Evolutionary conservation across 116 monocot species (phyloP).

Genomic region (Papilionanthe hybrid): DNA sequence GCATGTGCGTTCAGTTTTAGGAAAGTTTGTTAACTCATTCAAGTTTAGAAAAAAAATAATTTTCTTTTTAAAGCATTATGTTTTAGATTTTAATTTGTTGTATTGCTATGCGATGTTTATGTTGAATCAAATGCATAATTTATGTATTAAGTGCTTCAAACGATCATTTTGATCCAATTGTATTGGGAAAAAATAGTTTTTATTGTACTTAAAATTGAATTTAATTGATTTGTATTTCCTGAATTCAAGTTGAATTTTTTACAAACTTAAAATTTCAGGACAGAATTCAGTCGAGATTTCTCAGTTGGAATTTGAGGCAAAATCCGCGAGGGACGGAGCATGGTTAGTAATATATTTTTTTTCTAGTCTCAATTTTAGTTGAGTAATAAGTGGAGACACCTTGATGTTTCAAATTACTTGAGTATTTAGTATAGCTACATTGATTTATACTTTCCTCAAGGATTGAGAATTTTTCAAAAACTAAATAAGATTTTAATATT

Average conservation of each 20-base stretch:
- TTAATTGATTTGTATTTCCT: background rate
- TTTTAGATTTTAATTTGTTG: background rate
- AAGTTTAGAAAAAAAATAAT: constrained; percentile 2
- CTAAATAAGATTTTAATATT: too few relatives aligned
- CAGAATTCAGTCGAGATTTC: constrained; percentile 31
- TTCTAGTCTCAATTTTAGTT: background rate
- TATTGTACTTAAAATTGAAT: background rate
- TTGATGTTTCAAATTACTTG: background rate
- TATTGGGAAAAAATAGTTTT: background rate
- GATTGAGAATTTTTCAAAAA: background rate
- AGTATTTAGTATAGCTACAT: background rate
- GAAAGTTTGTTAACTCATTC: background rate
- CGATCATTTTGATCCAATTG: background rate
- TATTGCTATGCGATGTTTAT: background rate
- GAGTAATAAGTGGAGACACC: background rate
- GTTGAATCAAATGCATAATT: background rate
- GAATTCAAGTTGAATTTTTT: background rate
- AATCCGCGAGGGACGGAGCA: constrained; percentile 92
- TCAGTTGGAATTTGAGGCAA: constrained; percentile 95
- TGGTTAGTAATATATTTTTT: constrained; percentile 41
- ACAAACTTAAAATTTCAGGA: constrained; percentile 28
- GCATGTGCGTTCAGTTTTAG: background rate
- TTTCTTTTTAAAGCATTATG: background rate
- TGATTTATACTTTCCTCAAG: background rate
- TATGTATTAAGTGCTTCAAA: background rate